Conservation (phyloP, 768 basidiomycete species). For the button mushroom (Agaricus bisporus) region DNA sequence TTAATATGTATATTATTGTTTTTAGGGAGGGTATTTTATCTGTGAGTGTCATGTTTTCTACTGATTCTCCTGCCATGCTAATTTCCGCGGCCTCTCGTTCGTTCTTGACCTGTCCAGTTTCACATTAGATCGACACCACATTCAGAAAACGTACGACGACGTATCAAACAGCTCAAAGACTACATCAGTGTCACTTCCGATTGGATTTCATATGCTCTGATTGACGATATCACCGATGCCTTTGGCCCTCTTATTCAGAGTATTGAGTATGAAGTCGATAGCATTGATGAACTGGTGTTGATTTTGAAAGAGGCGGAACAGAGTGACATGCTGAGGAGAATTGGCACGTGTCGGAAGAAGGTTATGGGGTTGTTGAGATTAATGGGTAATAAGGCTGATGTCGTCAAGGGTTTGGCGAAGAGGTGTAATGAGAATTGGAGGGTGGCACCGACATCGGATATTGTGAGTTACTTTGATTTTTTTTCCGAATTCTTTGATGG, state of each 20-base stretch:
- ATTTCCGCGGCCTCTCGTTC: too few species aligned
- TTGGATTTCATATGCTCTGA: conserved; percentile 99
- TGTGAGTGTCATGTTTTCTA: conserved; percentile 31
- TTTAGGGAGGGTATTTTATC: conserved; percentile 96
- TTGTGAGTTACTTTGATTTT: conserved; percentile 43
- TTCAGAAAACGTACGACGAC: conserved; percentile 94
- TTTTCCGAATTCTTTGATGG: not conserved
- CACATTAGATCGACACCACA: conserved; percentile 97
- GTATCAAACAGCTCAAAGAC: conserved; percentile 98
- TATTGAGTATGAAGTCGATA: conserved; percentile 99
- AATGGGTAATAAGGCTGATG: conserved; percentile 99
- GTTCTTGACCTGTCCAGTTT: conserved; percentile 46
- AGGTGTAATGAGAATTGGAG: conserved; percentile 99
- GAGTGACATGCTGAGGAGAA: conserved; percentile 95
- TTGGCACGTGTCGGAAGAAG: conserved; percentile 97
- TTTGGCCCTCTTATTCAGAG: conserved; percentile 98
- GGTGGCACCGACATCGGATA: conserved; percentile 95
- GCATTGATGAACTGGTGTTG: conserved; percentile 95
- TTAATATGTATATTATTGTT: conserved; percentile 99
- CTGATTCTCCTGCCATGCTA: not conserved
- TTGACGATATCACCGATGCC: conserved; percentile 99
- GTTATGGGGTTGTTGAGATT: conserved; percentile 95
- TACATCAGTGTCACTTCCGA: conserved; percentile 98
- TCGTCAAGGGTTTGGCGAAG: conserved; percentile 97
- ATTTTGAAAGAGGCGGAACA: conserved; percentile 95